Conservation (phyloP, 1,284 basidiomycete genomes). For the Ceratobasidium sp. region DNA sequence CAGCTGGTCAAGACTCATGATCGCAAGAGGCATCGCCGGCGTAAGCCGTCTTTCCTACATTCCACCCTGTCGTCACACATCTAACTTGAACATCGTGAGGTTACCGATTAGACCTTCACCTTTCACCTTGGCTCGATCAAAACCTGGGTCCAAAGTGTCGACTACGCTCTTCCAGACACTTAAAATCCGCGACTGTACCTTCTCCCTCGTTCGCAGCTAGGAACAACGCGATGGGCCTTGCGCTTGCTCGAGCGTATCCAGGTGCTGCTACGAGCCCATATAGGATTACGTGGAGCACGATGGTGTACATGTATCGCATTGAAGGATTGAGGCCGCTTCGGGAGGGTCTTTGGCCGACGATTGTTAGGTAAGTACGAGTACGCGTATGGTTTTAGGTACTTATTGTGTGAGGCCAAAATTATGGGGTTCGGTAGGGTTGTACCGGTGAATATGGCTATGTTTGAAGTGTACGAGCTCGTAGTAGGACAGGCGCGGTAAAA, state of each 20-base stretch:
- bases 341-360: slow-evolving; percentile 79
- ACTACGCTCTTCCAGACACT: slow-evolving; percentile 43
- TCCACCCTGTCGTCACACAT: no score
- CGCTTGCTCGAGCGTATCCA: slow-evolving; percentile 44
- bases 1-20: slow-evolving; percentile 72
- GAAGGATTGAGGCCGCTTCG: slow-evolving; percentile 80
- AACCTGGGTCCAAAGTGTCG: slow-evolving; percentile 79
- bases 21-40: slow-evolving; percentile 85
- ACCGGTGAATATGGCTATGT: slow-evolving; percentile 71
- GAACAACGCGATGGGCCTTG: slow-evolving; percentile 43
- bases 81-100: no score
- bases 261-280: slow-evolving; percentile 60
- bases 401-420: neutral
- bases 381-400: no score
- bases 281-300: slow-evolving; percentile 69
- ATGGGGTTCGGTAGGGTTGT: slow-evolving; percentile 56
- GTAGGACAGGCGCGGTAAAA: slow-evolving; percentile 50
- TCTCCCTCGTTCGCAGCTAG: slow-evolving; percentile 43
- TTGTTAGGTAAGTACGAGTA: slow-evolving; percentile 73
- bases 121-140: slow-evolving; percentile 90
- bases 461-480: slow-evolving; percentile 68
- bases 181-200: no score
- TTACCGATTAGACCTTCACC: slow-evolving; percentile 77
- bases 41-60: slow-evolving; percentile 51
- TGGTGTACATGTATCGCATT: slow-evolving; percentile 70